Conservation (phyloP, 1,139 yeast genomes). For the Debaryomyces robertsiae region DNA sequence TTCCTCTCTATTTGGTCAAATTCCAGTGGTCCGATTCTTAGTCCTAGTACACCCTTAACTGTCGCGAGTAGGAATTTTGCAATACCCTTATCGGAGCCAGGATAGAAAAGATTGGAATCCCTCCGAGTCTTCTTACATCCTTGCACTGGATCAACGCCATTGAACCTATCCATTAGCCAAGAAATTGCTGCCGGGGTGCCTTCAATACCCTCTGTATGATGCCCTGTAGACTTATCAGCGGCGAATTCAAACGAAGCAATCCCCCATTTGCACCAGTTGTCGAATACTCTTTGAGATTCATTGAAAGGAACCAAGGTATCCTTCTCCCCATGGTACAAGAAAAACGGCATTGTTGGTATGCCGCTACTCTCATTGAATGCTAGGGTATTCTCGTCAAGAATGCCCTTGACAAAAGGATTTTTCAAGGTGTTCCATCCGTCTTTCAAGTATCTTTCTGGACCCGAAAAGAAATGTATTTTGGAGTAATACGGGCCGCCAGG, state of each 20-base stretch:
- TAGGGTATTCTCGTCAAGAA: slow-evolving; percentile 24
- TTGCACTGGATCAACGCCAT: slow-evolving; percentile 9
- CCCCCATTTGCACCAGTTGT: slow-evolving; percentile 23
- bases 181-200: slow-evolving; percentile 13
- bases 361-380: slow-evolving; percentile 19
- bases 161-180: slow-evolving; percentile 12
- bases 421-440: slow-evolving; percentile 15
- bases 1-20: too few species aligned
- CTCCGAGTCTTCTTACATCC: slow-evolving; percentile 23
- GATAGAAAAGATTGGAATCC: slow-evolving; percentile 37
- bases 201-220: slow-evolving; percentile 9
- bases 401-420: slow-evolving; percentile 14
- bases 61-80: slow-evolving; percentile 25
- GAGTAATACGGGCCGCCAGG: slow-evolving; percentile 17
- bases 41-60: background rate
- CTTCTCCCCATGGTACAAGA: slow-evolving; percentile 25
- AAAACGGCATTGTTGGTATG: slow-evolving; percentile 29
- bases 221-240: slow-evolving; percentile 13
- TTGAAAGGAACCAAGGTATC: slow-evolving; percentile 27
- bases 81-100: slow-evolving; percentile 25
- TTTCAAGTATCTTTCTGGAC: slow-evolving; percentile 19
- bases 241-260: slow-evolving; percentile 15
- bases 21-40: background rate
- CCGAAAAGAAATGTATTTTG: slow-evolving; percentile 19
- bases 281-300: slow-evolving; percentile 22